These are phyloP conservation scores for Syncephalis fuscata DNA, from an alignment of 371 early-diverging fungal genomes.

Conservation along the genomic window DNA sequence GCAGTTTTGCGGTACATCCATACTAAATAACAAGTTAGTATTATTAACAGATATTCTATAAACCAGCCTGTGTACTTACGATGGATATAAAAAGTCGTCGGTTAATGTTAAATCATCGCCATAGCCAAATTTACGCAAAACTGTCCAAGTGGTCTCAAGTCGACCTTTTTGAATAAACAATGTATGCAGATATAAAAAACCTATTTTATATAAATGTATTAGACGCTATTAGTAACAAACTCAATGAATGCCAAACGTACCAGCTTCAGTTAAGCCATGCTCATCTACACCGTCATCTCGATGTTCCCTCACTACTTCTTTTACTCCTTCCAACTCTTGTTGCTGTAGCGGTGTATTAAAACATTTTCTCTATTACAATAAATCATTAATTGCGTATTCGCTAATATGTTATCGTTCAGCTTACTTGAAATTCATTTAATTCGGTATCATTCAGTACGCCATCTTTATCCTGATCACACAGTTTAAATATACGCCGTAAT, in stretches of 20 bases:
- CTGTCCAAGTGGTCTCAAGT: constrained; percentile 95
- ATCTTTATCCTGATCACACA: constrained; percentile 90
- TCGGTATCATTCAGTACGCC: constrained; percentile 79
- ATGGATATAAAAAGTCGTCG: constrained; percentile 75
- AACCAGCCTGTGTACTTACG: constrained; percentile 19
- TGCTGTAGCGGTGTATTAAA: constrained; percentile 86
- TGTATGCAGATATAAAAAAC: constrained; percentile 84
- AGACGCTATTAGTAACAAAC: not conserved
- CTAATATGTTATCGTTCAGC: not conserved
- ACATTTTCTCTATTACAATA: constrained; percentile 65
- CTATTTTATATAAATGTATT: constrained; percentile 11
- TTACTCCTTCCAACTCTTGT: constrained; percentile 88
- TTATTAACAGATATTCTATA: not conserved
- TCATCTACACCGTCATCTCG: constrained; percentile 74
- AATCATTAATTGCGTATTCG: not conserved
- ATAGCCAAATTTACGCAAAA: constrained; percentile 88
- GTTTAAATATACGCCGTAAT: constrained; percentile 75
- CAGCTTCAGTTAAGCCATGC: constrained; percentile 64
- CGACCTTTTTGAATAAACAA: constrained; percentile 92
- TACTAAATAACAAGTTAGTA: constrained; percentile 16
- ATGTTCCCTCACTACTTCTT: constrained; percentile 77
- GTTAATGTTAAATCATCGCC: constrained; percentile 78
- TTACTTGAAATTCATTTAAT: constrained; percentile 89
- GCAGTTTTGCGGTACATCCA: constrained; percentile 77
- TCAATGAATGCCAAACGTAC: constrained; percentile 8